Evolutionary conservation across 2,329 filamentous ascomycete genomes (phyloP).

Genomic region (Emericellopsis atlantica): DNA sequence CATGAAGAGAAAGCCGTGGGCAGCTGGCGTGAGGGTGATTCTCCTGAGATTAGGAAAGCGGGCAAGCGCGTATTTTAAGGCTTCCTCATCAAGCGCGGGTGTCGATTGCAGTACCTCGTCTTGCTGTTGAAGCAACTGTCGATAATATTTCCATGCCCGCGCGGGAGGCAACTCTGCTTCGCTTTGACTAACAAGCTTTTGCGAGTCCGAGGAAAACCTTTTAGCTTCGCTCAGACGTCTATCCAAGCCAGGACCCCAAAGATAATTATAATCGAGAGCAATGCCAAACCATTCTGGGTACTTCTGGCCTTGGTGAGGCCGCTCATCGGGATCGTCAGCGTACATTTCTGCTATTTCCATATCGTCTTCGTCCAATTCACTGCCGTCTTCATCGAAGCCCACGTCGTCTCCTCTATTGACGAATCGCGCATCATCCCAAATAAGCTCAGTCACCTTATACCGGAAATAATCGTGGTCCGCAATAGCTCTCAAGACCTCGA

Average conservation of each 20-base stretch:
- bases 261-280: too few relatives aligned
- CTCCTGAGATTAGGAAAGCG: slow-evolving; percentile 20
- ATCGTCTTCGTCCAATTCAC: too few relatives aligned
- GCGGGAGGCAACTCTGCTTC: not conserved
- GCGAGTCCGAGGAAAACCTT: too few relatives aligned
- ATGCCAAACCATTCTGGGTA: too few relatives aligned
- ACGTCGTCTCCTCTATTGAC: not conserved
- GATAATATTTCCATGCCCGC: slow-evolving; percentile 14
- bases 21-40: slow-evolving; percentile 24
- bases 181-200: too few relatives aligned
- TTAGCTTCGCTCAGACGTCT: too few relatives aligned
- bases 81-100: slow-evolving; percentile 12
- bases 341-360: too few relatives aligned
- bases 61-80: slow-evolving; percentile 17
- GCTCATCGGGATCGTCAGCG: too few relatives aligned
- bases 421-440: slow-evolving; percentile 9
- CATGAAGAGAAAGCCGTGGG: slow-evolving; percentile 19
- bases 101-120: slow-evolving; percentile 10
- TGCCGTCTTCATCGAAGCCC: too few relatives aligned
- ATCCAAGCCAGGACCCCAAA: too few relatives aligned
- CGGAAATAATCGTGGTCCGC: slow-evolving; percentile 6
- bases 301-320: too few relatives aligned
- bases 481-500: slow-evolving; percentile 7
- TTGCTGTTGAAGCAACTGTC: slow-evolving; percentile 18
- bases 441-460: slow-evolving; percentile 4